These are phyloP conservation scores for Monosporascus sp. DNA, from an alignment of 2,329 filamentous ascomycete genomes.

Conservation along the genomic window DNA sequence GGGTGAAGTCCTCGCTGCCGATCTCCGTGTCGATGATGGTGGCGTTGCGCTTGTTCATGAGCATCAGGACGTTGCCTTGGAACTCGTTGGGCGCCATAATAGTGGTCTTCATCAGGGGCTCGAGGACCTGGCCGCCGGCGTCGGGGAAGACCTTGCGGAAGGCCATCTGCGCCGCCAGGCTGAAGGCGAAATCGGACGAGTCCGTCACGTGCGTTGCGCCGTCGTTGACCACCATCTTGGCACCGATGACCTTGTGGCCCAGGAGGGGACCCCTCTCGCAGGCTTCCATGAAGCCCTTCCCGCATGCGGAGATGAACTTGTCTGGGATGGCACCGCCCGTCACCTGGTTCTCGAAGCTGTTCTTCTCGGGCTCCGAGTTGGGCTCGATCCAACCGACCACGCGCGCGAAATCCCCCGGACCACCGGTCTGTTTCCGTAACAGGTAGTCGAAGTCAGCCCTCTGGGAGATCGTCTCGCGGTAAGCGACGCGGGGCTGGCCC, in stretches of 20 bases:
- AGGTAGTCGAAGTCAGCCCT: slow-evolving; percentile 85
- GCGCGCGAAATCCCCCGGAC: slow-evolving; percentile 90
- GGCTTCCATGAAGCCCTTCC: slow-evolving; percentile 84
- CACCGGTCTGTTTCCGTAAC: slow-evolving; percentile 91
- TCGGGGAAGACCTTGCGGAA: slow-evolving; percentile 90
- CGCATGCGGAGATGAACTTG: slow-evolving; percentile 91
- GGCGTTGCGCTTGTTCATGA: slow-evolving; percentile 95
- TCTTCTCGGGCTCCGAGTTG: slow-evolving; percentile 64
- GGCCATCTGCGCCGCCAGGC: slow-evolving; percentile 87
- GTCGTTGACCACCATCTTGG: slow-evolving; percentile 89
- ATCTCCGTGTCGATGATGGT: slow-evolving; percentile 95
- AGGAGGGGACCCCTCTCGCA: slow-evolving; percentile 86
- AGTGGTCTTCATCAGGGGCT: slow-evolving; percentile 97
- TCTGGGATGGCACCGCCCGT: slow-evolving; percentile 88
- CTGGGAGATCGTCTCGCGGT: slow-evolving; percentile 85
- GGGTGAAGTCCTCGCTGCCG: slow-evolving; percentile 87
- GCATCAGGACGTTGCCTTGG: slow-evolving; percentile 89
- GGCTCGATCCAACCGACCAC: slow-evolving; percentile 92
- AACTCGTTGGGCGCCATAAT: slow-evolving; percentile 96
- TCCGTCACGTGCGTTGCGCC: slow-evolving; percentile 97
- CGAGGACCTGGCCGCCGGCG: slow-evolving; percentile 77
- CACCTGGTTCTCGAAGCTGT: slow-evolving; percentile 83
- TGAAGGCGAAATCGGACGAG: slow-evolving; percentile 95
- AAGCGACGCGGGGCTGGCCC: slow-evolving; percentile 95
- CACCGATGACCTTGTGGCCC: slow-evolving; percentile 87